phyloP scores from a whole-genome alignment of 2,329 filamentous ascomycete genomes.

The Colletotrichum sp. region DNA sequence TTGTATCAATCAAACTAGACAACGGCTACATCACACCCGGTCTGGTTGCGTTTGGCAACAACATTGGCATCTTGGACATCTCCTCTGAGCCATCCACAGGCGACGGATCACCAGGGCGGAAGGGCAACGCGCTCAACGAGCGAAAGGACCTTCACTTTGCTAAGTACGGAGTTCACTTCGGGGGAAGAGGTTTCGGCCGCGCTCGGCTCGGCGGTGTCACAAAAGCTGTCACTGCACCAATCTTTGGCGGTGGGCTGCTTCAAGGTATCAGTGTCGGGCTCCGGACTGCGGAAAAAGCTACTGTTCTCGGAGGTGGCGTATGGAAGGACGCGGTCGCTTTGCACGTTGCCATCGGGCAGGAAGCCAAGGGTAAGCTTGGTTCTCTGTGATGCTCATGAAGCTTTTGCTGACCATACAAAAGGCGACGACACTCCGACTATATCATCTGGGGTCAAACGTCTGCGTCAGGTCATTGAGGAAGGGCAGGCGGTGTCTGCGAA shows the following conservation, averaged over 20 bases:
- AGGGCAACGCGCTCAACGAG: conserved; percentile 21
- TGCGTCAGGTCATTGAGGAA: not conserved
- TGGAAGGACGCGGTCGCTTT: conserved; percentile 46
- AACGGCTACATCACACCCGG: conserved; percentile 54
- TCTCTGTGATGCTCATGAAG: rapidly evolving
- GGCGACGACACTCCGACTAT: conserved; percentile 4
- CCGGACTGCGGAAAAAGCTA: conserved; percentile 38
- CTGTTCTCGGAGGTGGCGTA: conserved; percentile 41
- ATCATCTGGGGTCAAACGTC: not conserved
- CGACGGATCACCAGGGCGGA: conserved; percentile 45
- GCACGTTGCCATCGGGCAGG: conserved; percentile 42
- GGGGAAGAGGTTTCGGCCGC: conserved; percentile 42
- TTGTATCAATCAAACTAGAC: conserved; percentile 35
- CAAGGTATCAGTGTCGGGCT: conserved; percentile 46
- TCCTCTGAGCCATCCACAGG: conserved; percentile 44
- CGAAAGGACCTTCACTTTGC: conserved; percentile 36
- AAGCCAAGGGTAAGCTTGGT: conserved; percentile 24
- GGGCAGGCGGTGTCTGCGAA: not conserved
- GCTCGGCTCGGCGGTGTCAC: conserved; percentile 50
- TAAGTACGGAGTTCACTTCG: conserved; percentile 43
- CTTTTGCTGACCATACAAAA: not conserved
- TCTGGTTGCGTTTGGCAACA: conserved; percentile 50
- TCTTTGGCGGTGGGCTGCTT: conserved; percentile 30
- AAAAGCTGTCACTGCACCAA: conserved; percentile 42
- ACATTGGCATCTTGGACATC: conserved; percentile 56